Evolutionary conservation across 345 rosid genomes (phyloP).

Genomic region (Pistacia vera): DNA sequence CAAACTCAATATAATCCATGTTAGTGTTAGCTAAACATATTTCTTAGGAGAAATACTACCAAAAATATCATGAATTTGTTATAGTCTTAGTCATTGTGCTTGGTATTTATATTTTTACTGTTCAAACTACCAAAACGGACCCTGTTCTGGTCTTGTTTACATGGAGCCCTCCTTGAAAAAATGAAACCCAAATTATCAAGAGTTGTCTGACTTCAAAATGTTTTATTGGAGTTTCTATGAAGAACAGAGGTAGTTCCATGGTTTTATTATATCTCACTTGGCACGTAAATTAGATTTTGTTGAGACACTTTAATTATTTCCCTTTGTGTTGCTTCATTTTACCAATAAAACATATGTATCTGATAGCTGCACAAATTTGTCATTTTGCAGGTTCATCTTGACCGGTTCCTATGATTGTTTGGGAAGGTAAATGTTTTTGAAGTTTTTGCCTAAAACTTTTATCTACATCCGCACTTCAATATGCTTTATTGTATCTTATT

Average conservation of each 20-base stretch:
- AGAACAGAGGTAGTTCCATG: not conserved
- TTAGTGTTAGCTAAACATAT: no score
- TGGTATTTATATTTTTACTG: no score
- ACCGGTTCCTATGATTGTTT: constrained; percentile 86
- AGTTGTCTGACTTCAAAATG: not conserved
- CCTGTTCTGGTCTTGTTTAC: not conserved
- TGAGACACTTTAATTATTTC: not conserved
- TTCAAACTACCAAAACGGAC: not conserved
- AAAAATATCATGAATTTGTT: no score
- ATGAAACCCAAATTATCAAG: not conserved
- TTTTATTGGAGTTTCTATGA: not conserved
- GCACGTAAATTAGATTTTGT: not conserved
- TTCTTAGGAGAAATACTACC: no score
- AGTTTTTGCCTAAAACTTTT: not conserved
- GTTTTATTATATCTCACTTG: not conserved
- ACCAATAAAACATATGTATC: not conserved
- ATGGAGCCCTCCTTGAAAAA: not conserved
- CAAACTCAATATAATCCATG: not conserved
- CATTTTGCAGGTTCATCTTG: constrained; percentile 77
- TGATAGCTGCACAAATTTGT: constrained; percentile 20
- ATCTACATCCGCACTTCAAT: not conserved
- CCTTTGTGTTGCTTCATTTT: not conserved
- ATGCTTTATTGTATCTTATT: constrained; percentile 5
- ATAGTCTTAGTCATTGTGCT: not conserved
- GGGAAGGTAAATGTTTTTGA: constrained; percentile 54